Conservation (phyloP, 768 basidiomycete genomes). For the Lactarius sanguifluus region DNA sequence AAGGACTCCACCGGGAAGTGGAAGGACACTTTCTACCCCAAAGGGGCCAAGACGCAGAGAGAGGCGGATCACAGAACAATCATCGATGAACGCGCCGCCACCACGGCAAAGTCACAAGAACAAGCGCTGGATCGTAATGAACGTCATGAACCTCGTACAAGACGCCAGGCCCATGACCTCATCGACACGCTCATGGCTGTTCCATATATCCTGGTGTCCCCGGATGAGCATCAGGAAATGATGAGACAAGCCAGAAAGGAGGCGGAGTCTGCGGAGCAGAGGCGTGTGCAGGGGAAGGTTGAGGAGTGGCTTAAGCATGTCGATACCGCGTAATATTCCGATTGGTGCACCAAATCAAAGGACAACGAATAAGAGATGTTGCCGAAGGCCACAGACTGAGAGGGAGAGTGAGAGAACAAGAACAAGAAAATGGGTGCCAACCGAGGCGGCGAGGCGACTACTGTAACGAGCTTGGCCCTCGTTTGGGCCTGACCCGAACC, state of each 20-base stretch:
- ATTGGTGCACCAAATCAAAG: too few species aligned
- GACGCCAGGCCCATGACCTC: too few species aligned
- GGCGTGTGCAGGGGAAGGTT: neutral
- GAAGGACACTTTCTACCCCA: neutral
- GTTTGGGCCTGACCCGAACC: too few species aligned
- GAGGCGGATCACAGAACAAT: neutral
- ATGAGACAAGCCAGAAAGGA: neutral
- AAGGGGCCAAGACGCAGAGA: neutral
- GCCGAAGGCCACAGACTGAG: too few species aligned
- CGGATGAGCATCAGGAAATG: neutral
- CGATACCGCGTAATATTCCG: neutral
- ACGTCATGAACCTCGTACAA: too few species aligned
- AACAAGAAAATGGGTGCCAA: too few species aligned
- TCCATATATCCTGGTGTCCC: neutral
- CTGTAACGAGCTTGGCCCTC: too few species aligned
- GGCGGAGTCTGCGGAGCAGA: neutral
- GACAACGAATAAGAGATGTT: too few species aligned
- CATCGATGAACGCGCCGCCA: neutral
- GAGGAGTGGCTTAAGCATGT: neutral
- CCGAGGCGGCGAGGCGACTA: too few species aligned
- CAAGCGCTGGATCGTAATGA: too few species aligned
- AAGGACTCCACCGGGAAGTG: neutral
- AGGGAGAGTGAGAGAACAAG: too few species aligned
- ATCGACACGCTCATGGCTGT: neutral
- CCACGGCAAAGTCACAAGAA: neutral